Evolutionary conservation across 1,284 basidiomycete genomes (phyloP), one percentile per base, ranked within the genome.

Genomic region (Leccinum pseudoinsigne): DNA sequence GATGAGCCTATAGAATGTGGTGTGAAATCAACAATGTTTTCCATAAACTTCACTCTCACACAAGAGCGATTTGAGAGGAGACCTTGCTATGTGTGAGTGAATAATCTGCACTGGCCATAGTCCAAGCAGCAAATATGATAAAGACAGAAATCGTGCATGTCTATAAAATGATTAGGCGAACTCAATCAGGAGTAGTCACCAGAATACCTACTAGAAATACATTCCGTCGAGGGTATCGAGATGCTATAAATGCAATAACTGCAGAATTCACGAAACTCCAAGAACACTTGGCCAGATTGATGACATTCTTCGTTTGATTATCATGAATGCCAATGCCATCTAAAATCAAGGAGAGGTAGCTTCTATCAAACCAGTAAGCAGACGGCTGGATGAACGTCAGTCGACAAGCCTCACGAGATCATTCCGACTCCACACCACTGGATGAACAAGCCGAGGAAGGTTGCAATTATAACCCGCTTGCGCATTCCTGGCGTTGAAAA

Each of bases 371-470:
- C 4, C 1, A 21, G 45, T 69, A 16, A 65, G 55, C n/a, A 1
- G 31, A 16, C 5, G 38, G 5, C 6, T 4, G 2, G 47, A 6
- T 18, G 8, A 12, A 9, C 10, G 2, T 12, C 2, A 21, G 53
- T 45, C 18, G 42, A 45, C 42, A 45, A 45, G n/a, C n/a, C 42
- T 18, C 14, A 69, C 68, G 54, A 58, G 38, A 62, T 59, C 14
- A 69, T 40, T 34, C 60, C 62, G 14, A 26, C 4, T 6, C 68
- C 68, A 23, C 68, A 47, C 68, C 82, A 86, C 64, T 84, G 82
- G 6, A 79, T 81, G 31, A 76, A 80, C 58, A 86, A 68, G 6
- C 81, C 85, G 38, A 86, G 60, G 45, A 70, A 66, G 1, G 51
- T 47, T 31, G 66, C 34, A 6, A 68, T 31, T 4, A 58, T 56